Conservation (phyloP, 176 grass and related monocot genomes). For the Sorghum bicolor region DNA sequence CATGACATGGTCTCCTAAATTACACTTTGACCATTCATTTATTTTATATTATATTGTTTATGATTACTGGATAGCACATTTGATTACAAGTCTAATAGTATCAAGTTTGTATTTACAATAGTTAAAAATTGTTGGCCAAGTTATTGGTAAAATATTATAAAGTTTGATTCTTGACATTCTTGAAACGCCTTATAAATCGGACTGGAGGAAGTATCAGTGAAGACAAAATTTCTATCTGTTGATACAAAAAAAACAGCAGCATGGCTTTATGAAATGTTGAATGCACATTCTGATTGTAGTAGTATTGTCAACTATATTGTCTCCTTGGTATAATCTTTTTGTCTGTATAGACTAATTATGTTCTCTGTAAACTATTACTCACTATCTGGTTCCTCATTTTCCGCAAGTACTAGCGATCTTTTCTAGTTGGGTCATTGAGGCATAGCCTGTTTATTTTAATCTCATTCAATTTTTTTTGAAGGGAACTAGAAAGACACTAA, state of each 20-base stretch:
- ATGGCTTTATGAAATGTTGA: background rate
- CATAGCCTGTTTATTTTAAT: background rate
- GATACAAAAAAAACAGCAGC: background rate
- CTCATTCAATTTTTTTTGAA: slow-evolving; percentile 29
- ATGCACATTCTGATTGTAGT: background rate
- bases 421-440: background rate
- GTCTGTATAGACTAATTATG: background rate
- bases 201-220: no score
- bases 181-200: background rate
- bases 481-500: slow-evolving; percentile 78
- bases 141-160: background rate
- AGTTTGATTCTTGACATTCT: background rate
- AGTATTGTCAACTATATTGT: background rate
- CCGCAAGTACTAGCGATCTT: background rate
- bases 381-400: background rate
- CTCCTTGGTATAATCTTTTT: background rate
- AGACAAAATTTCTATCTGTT: background rate
- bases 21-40: background rate
- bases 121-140: background rate
- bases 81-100: background rate
- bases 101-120: background rate
- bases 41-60: background rate
- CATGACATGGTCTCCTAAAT: background rate
- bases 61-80: no score
- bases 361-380: no score